These are phyloP conservation scores for Atkinsonella texensis DNA, from an alignment of 2,329 filamentous ascomycete species.

Conservation along the genomic window DNA sequence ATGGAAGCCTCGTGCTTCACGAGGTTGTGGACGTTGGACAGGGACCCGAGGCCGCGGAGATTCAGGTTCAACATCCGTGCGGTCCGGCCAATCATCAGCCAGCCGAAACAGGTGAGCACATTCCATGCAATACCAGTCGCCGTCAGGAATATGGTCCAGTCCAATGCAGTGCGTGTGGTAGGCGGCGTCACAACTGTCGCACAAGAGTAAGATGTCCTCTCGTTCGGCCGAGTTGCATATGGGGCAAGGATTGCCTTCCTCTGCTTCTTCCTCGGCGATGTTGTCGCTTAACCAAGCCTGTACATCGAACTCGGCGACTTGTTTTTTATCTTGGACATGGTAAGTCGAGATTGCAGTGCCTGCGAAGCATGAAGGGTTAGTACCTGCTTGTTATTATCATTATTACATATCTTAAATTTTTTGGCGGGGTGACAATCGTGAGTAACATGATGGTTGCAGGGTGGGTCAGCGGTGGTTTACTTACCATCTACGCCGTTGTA, in stretches of 20 bases:
- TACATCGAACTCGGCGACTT: slow-evolving; percentile 83
- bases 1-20: slow-evolving; percentile 22
- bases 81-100: slow-evolving; percentile 17
- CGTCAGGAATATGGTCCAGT: slow-evolving; percentile 61
- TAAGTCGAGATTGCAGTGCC: slow-evolving; percentile 46
- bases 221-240: slow-evolving; percentile 73
- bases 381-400: background rate
- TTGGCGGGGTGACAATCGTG: background rate
- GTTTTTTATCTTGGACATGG: slow-evolving; percentile 68
- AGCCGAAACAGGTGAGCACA: slow-evolving; percentile 46
- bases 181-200: slow-evolving; percentile 78
- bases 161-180: slow-evolving; percentile 91
- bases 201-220: slow-evolving; percentile 76
- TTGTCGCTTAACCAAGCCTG: slow-evolving; percentile 59
- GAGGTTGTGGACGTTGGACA: slow-evolving; percentile 19
- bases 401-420: background rate
- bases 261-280: slow-evolving; percentile 55
- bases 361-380: slow-evolving; percentile 16
- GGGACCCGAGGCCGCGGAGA: slow-evolving; percentile 18
- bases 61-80: slow-evolving; percentile 21
- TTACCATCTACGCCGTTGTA: slow-evolving; percentile 69
- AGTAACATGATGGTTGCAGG: background rate
- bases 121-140: slow-evolving; percentile 83
- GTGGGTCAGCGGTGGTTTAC: slow-evolving; percentile 19
- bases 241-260: slow-evolving; percentile 61